Conservation (phyloP, 2,329 filamentous ascomycete species). For the Parafenestella ontariensis region DNA sequence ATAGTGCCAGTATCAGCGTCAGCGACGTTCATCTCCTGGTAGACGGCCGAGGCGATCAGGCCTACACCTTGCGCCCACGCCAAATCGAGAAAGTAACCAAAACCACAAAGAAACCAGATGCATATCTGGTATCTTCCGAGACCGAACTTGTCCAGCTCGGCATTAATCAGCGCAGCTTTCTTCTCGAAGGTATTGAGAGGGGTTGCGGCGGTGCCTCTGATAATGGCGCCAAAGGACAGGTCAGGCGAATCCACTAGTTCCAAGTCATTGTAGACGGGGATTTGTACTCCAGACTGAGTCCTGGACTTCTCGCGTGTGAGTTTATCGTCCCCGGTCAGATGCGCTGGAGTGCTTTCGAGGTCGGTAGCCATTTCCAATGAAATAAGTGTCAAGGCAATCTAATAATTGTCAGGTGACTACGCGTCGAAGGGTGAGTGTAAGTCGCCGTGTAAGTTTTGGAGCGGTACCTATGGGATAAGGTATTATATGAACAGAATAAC, state of each 20-base stretch:
- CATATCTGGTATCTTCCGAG: conserved; percentile 39
- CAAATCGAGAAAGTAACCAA: conserved; percentile 41
- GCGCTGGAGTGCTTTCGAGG: not conserved
- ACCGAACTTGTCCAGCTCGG: conserved; percentile 40
- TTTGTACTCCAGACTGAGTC: conserved; percentile 12
- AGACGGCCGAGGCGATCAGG: conserved; percentile 33
- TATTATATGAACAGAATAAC: conserved; percentile 18
- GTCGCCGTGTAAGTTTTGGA: conserved; percentile 3
- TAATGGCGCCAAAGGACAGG: conserved; percentile 33
- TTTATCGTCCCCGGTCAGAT: conserved; percentile 4
- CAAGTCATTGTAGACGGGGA: conserved; percentile 38
- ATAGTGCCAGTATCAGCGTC: conserved; percentile 30
- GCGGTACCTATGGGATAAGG: conserved; percentile 10
- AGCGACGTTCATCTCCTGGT: conserved; percentile 39
- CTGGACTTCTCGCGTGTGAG: not conserved
- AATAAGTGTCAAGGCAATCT: too few relatives aligned
- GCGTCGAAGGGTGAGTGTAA: conserved; percentile 5
- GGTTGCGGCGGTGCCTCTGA: conserved; percentile 34
- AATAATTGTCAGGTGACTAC: conserved; percentile 9
- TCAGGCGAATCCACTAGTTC: conserved; percentile 31
- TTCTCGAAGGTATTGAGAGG: conserved; percentile 38
- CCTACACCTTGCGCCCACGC: conserved; percentile 41
- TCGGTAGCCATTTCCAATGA: conserved; percentile 13
- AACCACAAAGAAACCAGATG: conserved; percentile 43
- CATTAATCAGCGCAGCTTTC: conserved; percentile 41